These are phyloP conservation scores for Megacollybia marginata DNA, from an alignment of 768 basidiomycete genomes.

Conservation along the genomic window DNA sequence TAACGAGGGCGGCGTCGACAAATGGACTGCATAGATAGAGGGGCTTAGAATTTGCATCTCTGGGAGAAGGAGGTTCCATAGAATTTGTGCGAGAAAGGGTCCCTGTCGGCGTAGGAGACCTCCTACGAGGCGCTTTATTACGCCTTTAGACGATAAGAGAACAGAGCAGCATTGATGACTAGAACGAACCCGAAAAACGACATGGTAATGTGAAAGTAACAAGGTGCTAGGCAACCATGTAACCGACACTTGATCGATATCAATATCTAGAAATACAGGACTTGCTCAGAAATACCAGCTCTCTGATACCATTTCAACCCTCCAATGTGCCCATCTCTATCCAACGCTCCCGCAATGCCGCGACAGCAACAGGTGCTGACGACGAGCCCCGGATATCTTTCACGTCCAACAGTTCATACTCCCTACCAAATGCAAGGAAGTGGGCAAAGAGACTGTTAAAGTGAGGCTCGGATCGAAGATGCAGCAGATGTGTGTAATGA, in stretches of 20 bases:
- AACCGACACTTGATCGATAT: no score
- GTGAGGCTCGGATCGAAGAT: conserved; percentile 90
- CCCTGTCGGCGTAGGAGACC: conserved; percentile 27
- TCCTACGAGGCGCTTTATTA: conserved; percentile 18
- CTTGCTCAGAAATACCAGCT: no score
- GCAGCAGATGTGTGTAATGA: conserved; percentile 87
- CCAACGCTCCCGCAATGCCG: conserved; percentile 84
- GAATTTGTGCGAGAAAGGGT: conserved; percentile 22
- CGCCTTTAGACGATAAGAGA: not conserved
- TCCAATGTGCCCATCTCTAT: conserved; percentile 81
- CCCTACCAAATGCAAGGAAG: conserved; percentile 92
- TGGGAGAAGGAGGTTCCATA: conserved; percentile 31
- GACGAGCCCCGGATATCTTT: conserved; percentile 79
- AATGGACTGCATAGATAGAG: conserved; percentile 92
- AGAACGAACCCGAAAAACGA: conserved; percentile 27
- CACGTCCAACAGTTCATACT: conserved; percentile 87
- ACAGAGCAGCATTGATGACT: not conserved
- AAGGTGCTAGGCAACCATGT: no score
- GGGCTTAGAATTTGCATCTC: conserved; percentile 40
- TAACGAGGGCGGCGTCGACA: conserved; percentile 90
- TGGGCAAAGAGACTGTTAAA: conserved; percentile 98
- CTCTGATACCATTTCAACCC: conserved; percentile 17
- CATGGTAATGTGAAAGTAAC: conserved; percentile 11
- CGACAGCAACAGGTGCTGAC: conserved; percentile 61
- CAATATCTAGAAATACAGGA: no score